Evolutionary conservation across 2,329 filamentous ascomycete species (phyloP).

Genomic region (Nemania sp.): DNA sequence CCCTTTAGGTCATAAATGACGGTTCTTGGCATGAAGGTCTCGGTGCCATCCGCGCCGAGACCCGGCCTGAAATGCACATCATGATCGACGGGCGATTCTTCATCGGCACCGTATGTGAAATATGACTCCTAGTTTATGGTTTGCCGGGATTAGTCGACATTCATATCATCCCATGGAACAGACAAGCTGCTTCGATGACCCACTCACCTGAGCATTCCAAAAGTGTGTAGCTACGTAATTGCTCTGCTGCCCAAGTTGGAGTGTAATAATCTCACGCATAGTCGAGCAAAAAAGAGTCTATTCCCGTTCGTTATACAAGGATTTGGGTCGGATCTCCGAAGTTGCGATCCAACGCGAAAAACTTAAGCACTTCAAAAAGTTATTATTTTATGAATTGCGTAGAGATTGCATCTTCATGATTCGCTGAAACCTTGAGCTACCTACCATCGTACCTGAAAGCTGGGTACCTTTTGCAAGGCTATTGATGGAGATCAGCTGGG

Average conservation of each 20-base stretch:
- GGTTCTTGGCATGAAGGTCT: slow-evolving; percentile 92
- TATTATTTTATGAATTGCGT: not conserved
- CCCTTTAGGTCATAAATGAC: slow-evolving; percentile 96
- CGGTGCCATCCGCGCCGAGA: slow-evolving; percentile 82
- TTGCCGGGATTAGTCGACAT: not conserved
- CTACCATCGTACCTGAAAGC: not conserved
- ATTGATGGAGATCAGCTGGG: no score
- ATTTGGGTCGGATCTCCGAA: not conserved
- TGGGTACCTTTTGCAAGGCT: no score
- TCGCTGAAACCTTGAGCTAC: not conserved
- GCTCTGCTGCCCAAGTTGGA: slow-evolving; percentile 92
- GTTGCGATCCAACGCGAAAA: not conserved
- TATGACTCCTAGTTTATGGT: slow-evolving; percentile 84
- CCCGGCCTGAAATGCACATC: slow-evolving; percentile 91
- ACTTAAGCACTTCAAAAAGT: not conserved
- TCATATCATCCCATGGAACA: no score
- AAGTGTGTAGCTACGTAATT: slow-evolving; percentile 97
- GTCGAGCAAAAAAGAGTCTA: not conserved
- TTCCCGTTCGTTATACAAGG: not conserved
- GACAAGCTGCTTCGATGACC: slow-evolving; percentile 26
- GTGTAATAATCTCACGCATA: slow-evolving; percentile 95
- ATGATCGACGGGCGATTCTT: slow-evolving; percentile 79
- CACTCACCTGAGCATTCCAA: slow-evolving; percentile 93
- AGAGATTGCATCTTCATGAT: slow-evolving; percentile 1
- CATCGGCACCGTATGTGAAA: slow-evolving; percentile 83